Conservation (phyloP, 73 alveolate species). For the Uronychia binucleata region DNA sequence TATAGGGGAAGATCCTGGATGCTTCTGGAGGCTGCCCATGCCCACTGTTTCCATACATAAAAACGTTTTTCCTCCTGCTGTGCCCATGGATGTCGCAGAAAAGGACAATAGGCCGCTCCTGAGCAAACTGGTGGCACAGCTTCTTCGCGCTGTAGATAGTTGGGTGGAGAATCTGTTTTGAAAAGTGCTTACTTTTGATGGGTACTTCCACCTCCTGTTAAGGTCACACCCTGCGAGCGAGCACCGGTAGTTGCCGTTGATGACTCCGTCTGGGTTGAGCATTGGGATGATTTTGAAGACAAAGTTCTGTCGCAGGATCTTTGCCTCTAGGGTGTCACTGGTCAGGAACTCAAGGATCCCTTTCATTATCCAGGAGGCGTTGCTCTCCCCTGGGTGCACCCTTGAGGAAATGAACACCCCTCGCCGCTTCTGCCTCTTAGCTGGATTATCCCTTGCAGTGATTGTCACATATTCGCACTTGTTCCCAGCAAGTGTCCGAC, state of each 20-base stretch:
- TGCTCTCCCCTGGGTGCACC: conserved; percentile 99
- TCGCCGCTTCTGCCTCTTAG: conserved; percentile 49
- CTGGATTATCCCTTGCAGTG: conserved; percentile 68
- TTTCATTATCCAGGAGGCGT: conserved; percentile 94
- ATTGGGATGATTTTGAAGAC: conserved; percentile 90
- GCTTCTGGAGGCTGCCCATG: conserved; percentile 66
- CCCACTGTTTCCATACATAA: conserved; percentile 71
- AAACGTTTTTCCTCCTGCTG: conserved; percentile 49
- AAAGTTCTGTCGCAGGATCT: conserved; percentile 82
- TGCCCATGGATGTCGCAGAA: conserved; percentile 89
- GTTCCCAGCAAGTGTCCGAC: conserved; percentile 80
- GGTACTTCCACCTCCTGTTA: conserved; percentile 73
- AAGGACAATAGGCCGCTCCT: conserved; percentile 62
- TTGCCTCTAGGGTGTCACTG: conserved; percentile 55
- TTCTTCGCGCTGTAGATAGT: conserved; percentile 38
- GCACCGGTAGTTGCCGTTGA: conserved; percentile 80
- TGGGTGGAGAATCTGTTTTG: conserved; percentile 38
- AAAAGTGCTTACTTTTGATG: conserved; percentile 4
- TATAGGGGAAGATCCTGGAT: conserved; percentile 85
- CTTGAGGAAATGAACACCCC: conserved; percentile 93
- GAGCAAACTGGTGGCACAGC: conserved; percentile 58
- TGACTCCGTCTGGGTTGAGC: conserved; percentile 88
- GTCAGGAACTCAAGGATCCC: conserved; percentile 89
- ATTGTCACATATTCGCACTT: conserved; percentile 70
- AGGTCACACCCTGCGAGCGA: conserved; percentile 74